Conservation (phyloP, 2,329 filamentous ascomycete species). For the Colletotrichum destructivum region DNA sequence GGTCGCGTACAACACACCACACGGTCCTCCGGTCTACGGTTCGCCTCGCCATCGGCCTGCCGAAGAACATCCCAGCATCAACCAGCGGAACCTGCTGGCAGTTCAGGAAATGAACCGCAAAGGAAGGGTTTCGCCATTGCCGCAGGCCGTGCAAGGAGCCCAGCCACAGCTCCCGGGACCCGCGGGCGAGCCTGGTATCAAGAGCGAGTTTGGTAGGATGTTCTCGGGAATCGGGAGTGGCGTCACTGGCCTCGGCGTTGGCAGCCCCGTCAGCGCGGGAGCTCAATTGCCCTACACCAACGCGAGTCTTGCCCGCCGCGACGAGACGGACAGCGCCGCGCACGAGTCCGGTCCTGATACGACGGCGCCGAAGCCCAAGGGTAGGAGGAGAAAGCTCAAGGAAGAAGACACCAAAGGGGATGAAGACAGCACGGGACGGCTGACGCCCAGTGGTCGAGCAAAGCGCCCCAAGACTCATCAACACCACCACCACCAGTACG, state of each 20-base stretch:
- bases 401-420: slow-evolving; percentile 80
- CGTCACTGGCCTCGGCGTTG: slow-evolving; percentile 64
- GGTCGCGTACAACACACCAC: slow-evolving; percentile 63
- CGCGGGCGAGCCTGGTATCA: slow-evolving; percentile 88
- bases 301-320: slow-evolving; percentile 63
- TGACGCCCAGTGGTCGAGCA: slow-evolving; percentile 71
- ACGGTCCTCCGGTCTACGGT: slow-evolving; percentile 60
- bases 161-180: slow-evolving; percentile 86
- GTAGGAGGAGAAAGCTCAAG: slow-evolving; percentile 79
- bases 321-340: slow-evolving; percentile 63
- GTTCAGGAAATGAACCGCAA: slow-evolving; percentile 86
- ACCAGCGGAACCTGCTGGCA: slow-evolving; percentile 79
- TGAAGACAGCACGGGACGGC: slow-evolving; percentile 76
- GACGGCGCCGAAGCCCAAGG: slow-evolving; percentile 60
- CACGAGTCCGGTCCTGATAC: slow-evolving; percentile 63
- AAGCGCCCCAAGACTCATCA: slow-evolving; percentile 79
- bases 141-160: slow-evolving; percentile 93
- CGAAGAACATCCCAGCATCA: slow-evolving; percentile 70
- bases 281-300: slow-evolving; percentile 63
- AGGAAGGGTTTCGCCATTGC: slow-evolving; percentile 88
- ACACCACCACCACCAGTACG: slow-evolving; percentile 79
- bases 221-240: slow-evolving; percentile 89
- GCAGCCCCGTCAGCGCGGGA: slow-evolving; percentile 65
- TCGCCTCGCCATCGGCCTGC: slow-evolving; percentile 58
- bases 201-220: slow-evolving; percentile 95